Percentiles rank a stretch among this genome's conserved stretches.
phyloP scores from a whole-genome alignment of 2,329 filamentous ascomycete genomes.

The Emydomyces testavorans region DNA sequence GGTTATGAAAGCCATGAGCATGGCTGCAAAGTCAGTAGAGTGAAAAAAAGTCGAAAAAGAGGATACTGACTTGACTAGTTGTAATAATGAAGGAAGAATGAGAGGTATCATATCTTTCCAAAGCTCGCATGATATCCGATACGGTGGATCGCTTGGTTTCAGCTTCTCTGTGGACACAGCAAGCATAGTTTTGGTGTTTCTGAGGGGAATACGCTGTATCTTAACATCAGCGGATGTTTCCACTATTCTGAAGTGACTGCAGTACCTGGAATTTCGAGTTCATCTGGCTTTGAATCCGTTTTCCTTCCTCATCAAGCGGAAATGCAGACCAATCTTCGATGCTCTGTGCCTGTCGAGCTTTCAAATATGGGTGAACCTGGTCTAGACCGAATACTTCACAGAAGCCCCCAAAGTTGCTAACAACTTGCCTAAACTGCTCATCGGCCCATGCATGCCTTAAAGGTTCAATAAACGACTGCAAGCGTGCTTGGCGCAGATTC shows the following conservation, averaged over 20 bases:
- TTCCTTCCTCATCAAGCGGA: slow-evolving; percentile 65
- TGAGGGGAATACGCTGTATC: slow-evolving; percentile 57
- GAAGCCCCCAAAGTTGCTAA: slow-evolving; percentile 68
- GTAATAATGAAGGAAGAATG: slow-evolving; percentile 75
- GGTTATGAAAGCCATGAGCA: slow-evolving; percentile 83
- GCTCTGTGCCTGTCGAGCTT: slow-evolving; percentile 58
- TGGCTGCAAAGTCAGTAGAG: slow-evolving; percentile 43
- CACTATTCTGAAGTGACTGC: background rate
- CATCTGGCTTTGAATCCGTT: slow-evolving; percentile 65
- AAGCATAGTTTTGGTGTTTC: slow-evolving; percentile 83
- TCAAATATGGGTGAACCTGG: slow-evolving; percentile 69
- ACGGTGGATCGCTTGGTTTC: slow-evolving; percentile 59
- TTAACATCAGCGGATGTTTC: background rate
- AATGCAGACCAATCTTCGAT: slow-evolving; percentile 73
- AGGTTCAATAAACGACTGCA: slow-evolving; percentile 69
- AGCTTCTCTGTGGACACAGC: slow-evolving; percentile 84
- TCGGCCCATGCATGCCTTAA: slow-evolving; percentile 71
- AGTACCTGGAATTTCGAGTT: slow-evolving; percentile 59
- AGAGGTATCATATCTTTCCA: slow-evolving; percentile 74
- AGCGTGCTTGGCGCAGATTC: slow-evolving; percentile 56
- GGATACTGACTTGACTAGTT: slow-evolving; percentile 56
- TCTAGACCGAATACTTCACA: slow-evolving; percentile 68
- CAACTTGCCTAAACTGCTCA: slow-evolving; percentile 52
- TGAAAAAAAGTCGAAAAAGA: background rate
- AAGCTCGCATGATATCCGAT: slow-evolving; percentile 63